Percentiles rank a stretch among this genome's conserved stretches.
phyloP scores from a whole-genome alignment of 345 rosid genomes.

The Odontarrhena argentea region DNA sequence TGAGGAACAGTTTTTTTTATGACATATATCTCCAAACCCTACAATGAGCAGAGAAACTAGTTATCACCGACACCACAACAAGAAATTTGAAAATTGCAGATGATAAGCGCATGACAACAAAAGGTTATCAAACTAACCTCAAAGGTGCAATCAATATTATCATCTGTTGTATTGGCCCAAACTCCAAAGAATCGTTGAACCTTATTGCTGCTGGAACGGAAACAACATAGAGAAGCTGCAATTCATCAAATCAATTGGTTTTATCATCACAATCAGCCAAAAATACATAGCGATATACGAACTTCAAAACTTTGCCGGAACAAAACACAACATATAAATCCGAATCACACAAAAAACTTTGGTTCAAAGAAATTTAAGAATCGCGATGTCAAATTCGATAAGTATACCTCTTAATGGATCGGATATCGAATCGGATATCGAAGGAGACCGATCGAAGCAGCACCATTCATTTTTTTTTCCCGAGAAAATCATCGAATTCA shows the following conservation, averaged over 20 bases:
- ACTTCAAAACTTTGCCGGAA: background rate
- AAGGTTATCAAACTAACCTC: constrained; percentile 42
- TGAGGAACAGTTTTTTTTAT: constrained; percentile 54
- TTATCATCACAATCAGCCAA: background rate
- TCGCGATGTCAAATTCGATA: background rate
- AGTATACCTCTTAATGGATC: constrained; percentile 67
- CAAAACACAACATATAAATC: background rate
- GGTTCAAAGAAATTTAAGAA: background rate
- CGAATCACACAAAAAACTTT: background rate
- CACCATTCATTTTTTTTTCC: constrained; percentile 51
- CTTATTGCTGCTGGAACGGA: constrained; percentile 56
- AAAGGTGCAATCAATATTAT: constrained; percentile 53
- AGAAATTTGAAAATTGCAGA: background rate
- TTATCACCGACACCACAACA: background rate
- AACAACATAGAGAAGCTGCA: constrained; percentile 65
- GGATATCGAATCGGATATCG: constrained; percentile 50
- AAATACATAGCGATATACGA: background rate
- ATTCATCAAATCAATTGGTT: constrained; percentile 19
- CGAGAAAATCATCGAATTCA: constrained; percentile 55
- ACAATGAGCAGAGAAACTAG: constrained; percentile 18
- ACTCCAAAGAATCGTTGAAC: constrained; percentile 53
- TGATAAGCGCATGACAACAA: constrained; percentile 4
- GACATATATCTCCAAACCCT: constrained; percentile 67
- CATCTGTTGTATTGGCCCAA: constrained; percentile 42
- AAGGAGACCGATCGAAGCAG: constrained; percentile 57